phyloP scores from a whole-genome alignment of 2,329 filamentous ascomycete species.

The Pseudodiploospora longispora region DNA sequence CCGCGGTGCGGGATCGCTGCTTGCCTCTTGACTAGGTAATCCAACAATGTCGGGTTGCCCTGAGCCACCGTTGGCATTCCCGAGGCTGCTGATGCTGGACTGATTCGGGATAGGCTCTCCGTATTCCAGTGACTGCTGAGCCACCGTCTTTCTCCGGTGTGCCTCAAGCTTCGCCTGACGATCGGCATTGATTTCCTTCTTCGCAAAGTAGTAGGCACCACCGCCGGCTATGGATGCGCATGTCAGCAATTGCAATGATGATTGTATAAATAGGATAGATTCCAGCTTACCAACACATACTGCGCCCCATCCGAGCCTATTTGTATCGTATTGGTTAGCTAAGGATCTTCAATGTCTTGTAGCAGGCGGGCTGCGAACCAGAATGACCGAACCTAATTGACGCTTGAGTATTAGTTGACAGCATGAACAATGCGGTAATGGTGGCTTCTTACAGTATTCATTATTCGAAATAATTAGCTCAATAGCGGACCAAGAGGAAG shows the following conservation, averaged over 20 bases:
- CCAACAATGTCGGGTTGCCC: slow-evolving; percentile 50
- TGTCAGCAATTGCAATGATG: slow-evolving; percentile 6
- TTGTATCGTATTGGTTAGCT: too few species aligned
- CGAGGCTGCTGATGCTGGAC: slow-evolving; percentile 26
- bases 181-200: slow-evolving; percentile 88
- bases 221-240: slow-evolving; percentile 58
- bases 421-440: background rate
- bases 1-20: slow-evolving; percentile 71
- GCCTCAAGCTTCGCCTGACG: slow-evolving; percentile 64
- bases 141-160: slow-evolving; percentile 54
- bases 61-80: slow-evolving; percentile 37
- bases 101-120: slow-evolving; percentile 27
- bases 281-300: slow-evolving; percentile 65
- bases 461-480: background rate
- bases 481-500: too few species aligned
- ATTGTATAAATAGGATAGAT: background rate
- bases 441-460: slow-evolving; percentile 8
- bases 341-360: background rate
- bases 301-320: slow-evolving; percentile 84
- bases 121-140: slow-evolving; percentile 47
- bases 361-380: slow-evolving; percentile 38
- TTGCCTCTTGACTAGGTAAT: slow-evolving; percentile 64
- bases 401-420: background rate
- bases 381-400: slow-evolving; percentile 52
- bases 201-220: slow-evolving; percentile 92